phyloP scores from a whole-genome alignment of 2,329 filamentous ascomycete genomes.

The Ophiostoma ips region DNA sequence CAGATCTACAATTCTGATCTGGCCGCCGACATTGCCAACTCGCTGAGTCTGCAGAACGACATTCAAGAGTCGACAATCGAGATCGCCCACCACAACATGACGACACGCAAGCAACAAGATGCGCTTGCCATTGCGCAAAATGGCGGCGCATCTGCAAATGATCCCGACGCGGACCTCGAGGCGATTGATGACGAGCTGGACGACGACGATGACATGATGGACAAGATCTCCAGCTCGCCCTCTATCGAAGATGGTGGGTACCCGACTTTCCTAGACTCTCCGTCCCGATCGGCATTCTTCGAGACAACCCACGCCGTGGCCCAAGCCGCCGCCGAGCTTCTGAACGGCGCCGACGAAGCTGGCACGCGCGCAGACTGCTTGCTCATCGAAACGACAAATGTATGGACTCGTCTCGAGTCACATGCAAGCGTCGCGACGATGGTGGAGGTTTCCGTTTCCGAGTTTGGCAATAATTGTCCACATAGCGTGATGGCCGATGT shows the following conservation, averaged over 20 bases:
- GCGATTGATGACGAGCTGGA: conserved; percentile 58
- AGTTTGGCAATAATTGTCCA: background rate
- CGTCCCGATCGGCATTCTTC: background rate
- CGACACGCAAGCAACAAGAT: conserved; percentile 34
- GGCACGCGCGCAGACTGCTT: no score
- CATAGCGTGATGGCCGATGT: background rate
- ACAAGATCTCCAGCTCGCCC: conserved; percentile 96
- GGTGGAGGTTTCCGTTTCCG: no score
- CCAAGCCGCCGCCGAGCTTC: background rate
- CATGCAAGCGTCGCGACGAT: no score
- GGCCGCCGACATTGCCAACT: conserved; percentile 26
- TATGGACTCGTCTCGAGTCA: no score
- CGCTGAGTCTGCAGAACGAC: conserved; percentile 20
- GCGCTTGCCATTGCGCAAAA: conserved; percentile 47
- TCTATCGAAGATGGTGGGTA: conserved; percentile 98
- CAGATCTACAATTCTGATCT: conserved; percentile 34
- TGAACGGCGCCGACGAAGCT: no score
- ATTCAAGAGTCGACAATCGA: conserved; percentile 1
- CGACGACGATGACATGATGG: conserved; percentile 71
- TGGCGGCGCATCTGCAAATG: conserved; percentile 36
- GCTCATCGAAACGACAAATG: no score
- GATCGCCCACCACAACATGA: conserved; percentile 16
- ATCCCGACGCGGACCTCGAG: conserved; percentile 47
- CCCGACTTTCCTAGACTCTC: conserved; percentile 23
- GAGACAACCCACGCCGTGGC: background rate